These are phyloP conservation scores for Lagenidium giganteum DNA, from an alignment of 352 stramenopile genomes.

Conservation along the genomic window DNA sequence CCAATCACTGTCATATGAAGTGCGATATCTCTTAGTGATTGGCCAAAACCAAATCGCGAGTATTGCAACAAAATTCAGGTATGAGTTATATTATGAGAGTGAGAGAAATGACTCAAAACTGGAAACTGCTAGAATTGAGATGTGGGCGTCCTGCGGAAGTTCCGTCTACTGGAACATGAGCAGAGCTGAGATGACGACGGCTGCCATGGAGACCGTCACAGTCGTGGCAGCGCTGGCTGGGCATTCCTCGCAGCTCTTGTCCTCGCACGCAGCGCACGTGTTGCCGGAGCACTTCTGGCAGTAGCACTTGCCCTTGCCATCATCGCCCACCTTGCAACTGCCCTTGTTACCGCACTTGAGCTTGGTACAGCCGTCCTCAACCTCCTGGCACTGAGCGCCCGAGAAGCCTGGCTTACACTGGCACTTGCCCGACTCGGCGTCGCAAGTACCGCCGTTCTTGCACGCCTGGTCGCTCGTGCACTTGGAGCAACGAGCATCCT, in stretches of 20 bases:
- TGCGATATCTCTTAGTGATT: too few species aligned
- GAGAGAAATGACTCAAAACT: too few species aligned
- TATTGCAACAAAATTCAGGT: too few species aligned
- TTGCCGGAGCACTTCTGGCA: slow-evolving; percentile 14
- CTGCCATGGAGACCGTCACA: slow-evolving; percentile 15
- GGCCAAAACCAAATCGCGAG: too few species aligned
- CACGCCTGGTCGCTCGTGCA: slow-evolving; percentile 31
- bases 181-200: too few species aligned
- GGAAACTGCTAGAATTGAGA: too few species aligned
- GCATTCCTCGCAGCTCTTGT: slow-evolving; percentile 23
- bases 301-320: slow-evolving; percentile 20
- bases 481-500: slow-evolving; percentile 24
- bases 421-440: slow-evolving; percentile 18
- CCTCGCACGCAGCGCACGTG: slow-evolving; percentile 21
- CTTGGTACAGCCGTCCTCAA: slow-evolving; percentile 20
- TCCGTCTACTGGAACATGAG: too few species aligned
- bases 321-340: slow-evolving; percentile 11
- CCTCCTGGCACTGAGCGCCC: slow-evolving; percentile 22
- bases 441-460: slow-evolving; percentile 25
- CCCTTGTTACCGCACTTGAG: slow-evolving; percentile 16
- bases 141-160: too few species aligned
- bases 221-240: slow-evolving; percentile 23
- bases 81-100: too few species aligned
- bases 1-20: too few species aligned
- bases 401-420: slow-evolving; percentile 25